Conservation (phyloP, 2,329 filamentous ascomycete genomes). For the Aspergillus sergii region DNA sequence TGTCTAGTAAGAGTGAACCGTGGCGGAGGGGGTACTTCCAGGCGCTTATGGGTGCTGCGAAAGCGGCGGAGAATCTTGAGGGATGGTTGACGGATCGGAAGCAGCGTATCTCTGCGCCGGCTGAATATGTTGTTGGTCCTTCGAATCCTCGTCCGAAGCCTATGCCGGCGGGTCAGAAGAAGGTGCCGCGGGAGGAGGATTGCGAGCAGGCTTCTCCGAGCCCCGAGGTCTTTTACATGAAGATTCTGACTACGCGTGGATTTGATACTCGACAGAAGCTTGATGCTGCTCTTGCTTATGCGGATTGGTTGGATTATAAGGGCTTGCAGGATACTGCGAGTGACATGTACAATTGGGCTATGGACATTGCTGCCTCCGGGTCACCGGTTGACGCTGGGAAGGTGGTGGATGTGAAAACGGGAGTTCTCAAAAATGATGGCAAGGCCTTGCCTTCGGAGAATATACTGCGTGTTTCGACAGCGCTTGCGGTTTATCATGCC, state of each 20-base stretch:
- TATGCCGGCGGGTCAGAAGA: constrained; percentile 62
- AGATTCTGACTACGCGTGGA: constrained; percentile 77
- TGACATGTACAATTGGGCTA: constrained; percentile 73
- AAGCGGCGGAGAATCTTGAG: constrained; percentile 78
- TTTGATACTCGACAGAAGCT: constrained; percentile 78
- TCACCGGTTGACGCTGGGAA: constrained; percentile 47
- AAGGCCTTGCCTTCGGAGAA: constrained; percentile 67
- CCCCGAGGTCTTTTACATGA: constrained; percentile 78
- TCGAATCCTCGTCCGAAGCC: constrained; percentile 81
- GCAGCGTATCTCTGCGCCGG: constrained; percentile 67
- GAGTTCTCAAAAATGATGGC: constrained; percentile 63
- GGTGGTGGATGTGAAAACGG: constrained; percentile 64
- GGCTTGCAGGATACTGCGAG: constrained; percentile 64
- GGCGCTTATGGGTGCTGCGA: constrained; percentile 74
- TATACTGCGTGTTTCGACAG: constrained; percentile 72
- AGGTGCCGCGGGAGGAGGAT: constrained; percentile 72
- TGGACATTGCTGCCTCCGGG: constrained; percentile 70
- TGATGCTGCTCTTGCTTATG: constrained; percentile 80
- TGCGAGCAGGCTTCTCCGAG: constrained; percentile 69
- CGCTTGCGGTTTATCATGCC: constrained; percentile 77
- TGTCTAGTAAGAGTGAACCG: constrained; percentile 73
- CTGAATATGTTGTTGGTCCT: constrained; percentile 74
- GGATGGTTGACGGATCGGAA: constrained; percentile 74
- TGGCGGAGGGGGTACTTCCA: constrained; percentile 89
- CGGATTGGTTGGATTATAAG: constrained; percentile 82